Conservation (phyloP, 1,139 yeast genomes). For the Zhuliangozyma parablackwelliae region DNA sequence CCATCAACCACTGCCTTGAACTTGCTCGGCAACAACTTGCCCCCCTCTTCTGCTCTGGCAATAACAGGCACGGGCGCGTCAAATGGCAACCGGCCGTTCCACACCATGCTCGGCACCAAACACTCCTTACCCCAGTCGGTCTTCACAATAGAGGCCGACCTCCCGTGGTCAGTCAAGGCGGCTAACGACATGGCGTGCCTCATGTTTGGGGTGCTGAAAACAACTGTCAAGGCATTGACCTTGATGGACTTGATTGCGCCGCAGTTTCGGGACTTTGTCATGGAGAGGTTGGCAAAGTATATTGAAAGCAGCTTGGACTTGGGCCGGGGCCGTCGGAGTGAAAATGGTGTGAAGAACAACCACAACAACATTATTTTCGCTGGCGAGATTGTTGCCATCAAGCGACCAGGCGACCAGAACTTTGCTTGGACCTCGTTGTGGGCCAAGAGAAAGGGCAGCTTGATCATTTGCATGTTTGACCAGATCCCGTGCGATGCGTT, state of each 20-base stretch:
- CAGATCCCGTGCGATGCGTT: conserved; percentile 82
- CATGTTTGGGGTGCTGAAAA: conserved; percentile 76
- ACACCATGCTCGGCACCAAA: conserved; percentile 59
- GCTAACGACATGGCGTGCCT: conserved; percentile 88
- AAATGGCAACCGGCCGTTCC: conserved; percentile 45
- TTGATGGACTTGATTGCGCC: conserved; percentile 76
- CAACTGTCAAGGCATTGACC: conserved; percentile 57
- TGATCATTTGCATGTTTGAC: conserved; percentile 81
- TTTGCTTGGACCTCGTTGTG: conserved; percentile 80
- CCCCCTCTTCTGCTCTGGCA: too few relatives aligned
- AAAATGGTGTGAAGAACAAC: conserved; percentile 3
- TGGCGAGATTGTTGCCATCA: conserved; percentile 56
- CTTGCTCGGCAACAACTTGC: conserved; percentile 14
- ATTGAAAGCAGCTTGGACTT: conserved; percentile 15
- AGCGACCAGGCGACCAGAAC: conserved; percentile 45
- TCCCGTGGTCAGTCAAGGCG: conserved; percentile 78
- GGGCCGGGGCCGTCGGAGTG: conserved; percentile 4
- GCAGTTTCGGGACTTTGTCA: conserved; percentile 63
- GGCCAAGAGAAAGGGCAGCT: conserved; percentile 72
- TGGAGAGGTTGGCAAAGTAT: conserved; percentile 45
- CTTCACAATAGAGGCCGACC: conserved; percentile 70
- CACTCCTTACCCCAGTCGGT: conserved; percentile 75
- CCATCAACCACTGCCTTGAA: conserved; percentile 29
- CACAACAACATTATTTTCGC: conserved; percentile 38
- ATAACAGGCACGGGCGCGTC: conserved; percentile 4